phyloP scores from a whole-genome alignment of 2,329 filamentous ascomycete species.

The Helicocarpus griseus region DNA sequence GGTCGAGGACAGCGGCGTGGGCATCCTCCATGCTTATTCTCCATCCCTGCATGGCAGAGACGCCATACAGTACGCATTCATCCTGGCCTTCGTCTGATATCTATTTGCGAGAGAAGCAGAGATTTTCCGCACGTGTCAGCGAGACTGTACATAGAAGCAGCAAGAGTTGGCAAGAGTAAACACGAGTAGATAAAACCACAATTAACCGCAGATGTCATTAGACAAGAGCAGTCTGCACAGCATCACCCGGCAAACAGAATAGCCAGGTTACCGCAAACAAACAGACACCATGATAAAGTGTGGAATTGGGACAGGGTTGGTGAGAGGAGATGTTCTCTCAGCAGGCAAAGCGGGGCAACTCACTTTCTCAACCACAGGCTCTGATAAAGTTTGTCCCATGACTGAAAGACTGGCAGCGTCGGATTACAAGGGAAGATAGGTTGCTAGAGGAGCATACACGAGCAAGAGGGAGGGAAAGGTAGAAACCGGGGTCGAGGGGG shows the following conservation, averaged over 20 bases:
- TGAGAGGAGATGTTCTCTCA: neutral
- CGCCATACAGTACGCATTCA: conserved; percentile 84
- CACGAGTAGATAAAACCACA: too few species aligned
- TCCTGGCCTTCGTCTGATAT: conserved; percentile 82
- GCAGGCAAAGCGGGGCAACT: conserved; percentile 23
- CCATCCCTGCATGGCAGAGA: conserved; percentile 99
- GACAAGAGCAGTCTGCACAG: too few species aligned
- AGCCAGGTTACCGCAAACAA: too few species aligned
- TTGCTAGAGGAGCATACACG: conserved; percentile 20
- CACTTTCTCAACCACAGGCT: conserved; percentile 99
- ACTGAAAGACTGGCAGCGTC: conserved; percentile 24
- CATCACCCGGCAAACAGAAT: too few species aligned
- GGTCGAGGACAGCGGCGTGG: conserved; percentile 80
- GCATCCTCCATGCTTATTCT: conserved; percentile 99
- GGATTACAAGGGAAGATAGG: conserved; percentile 15
- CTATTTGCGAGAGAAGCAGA: too few species aligned
- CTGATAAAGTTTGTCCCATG: conserved; percentile 99
- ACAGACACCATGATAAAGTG: too few species aligned
- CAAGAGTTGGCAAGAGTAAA: too few species aligned
- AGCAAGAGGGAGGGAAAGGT: conserved; percentile 18
- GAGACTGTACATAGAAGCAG: too few species aligned
- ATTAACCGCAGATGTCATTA: too few species aligned
- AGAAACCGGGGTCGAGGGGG: conserved; percentile 14
- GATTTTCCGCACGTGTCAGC: too few species aligned
- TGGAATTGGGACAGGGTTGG: too few species aligned